Conservation (phyloP, 2,329 filamentous ascomycete species). For the Incumbomyces lentus region DNA sequence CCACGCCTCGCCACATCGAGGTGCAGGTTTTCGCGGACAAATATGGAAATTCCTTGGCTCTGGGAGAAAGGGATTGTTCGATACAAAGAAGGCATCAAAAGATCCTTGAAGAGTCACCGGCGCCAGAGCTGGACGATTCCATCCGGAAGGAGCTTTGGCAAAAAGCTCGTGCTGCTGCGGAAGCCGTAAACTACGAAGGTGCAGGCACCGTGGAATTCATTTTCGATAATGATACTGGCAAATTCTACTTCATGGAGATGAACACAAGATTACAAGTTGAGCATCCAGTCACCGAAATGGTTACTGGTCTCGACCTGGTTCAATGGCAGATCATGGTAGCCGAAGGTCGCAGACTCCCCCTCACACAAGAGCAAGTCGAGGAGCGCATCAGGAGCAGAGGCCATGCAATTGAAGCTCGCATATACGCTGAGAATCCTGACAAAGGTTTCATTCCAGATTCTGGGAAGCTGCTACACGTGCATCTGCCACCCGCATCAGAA, state of each 20-base stretch:
- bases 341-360: slow-evolving; percentile 55
- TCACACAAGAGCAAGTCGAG: slow-evolving; percentile 56
- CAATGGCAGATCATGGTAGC: slow-evolving; percentile 92
- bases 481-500: slow-evolving; percentile 53
- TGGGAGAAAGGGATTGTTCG: slow-evolving; percentile 57
- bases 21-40: slow-evolving; percentile 58
- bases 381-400: slow-evolving; percentile 61
- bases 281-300: slow-evolving; percentile 82
- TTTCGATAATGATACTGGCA: slow-evolving; percentile 55
- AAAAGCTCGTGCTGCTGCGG: slow-evolving; percentile 52
- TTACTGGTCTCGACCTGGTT: slow-evolving; percentile 69
- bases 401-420: slow-evolving; percentile 87
- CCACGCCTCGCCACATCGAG: slow-evolving; percentile 55
- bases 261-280: slow-evolving; percentile 85
- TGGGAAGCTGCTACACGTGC: slow-evolving; percentile 72
- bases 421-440: slow-evolving; percentile 91
- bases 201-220: slow-evolving; percentile 61
- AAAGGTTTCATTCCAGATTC: slow-evolving; percentile 91
- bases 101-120: slow-evolving; percentile 56
- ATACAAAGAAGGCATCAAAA: slow-evolving; percentile 58
- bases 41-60: slow-evolving; percentile 53
- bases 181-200: slow-evolving; percentile 55
- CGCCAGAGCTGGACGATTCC: slow-evolving; percentile 49
- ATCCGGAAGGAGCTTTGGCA: slow-evolving; percentile 56
- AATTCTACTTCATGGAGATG: slow-evolving; percentile 65